Conservation (phyloP, 345 rosid genomes). For the Gossypium anomalum region DNA sequence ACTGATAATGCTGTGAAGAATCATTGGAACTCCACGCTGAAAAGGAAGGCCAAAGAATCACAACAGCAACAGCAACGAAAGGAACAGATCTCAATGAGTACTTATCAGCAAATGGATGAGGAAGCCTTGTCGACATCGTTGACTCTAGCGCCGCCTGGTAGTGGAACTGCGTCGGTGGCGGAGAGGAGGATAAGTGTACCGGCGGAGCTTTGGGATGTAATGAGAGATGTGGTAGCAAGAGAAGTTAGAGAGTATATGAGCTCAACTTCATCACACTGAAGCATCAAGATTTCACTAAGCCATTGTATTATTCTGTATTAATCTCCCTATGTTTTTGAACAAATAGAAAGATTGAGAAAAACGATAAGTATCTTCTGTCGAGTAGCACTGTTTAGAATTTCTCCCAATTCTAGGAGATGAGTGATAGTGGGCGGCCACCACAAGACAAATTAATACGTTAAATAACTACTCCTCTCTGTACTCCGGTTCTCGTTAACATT, state of each 20-base stretch:
- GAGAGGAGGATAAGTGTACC: slow-evolving; percentile 30
- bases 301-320: slow-evolving; percentile 8
- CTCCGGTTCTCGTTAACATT: too few relatives aligned
- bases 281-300: slow-evolving; percentile 27
- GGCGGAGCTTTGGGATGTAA: slow-evolving; percentile 56
- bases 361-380: background rate
- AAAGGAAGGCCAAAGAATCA: slow-evolving; percentile 36
- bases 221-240: slow-evolving; percentile 60
- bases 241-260: slow-evolving; percentile 55
- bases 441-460: background rate
- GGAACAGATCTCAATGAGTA: background rate
- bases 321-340: background rate
- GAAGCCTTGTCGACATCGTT: slow-evolving; percentile 51
- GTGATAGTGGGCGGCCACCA: background rate
- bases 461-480: background rate
- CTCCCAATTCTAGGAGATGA: background rate
- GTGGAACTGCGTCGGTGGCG: slow-evolving; percentile 15
- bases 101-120: slow-evolving; percentile 12
- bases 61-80: background rate
- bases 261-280: slow-evolving; percentile 27
- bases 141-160: slow-evolving; percentile 66
- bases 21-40: slow-evolving; percentile 60
- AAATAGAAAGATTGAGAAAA: background rate
- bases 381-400: background rate
- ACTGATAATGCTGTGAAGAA: slow-evolving; percentile 66